Evolutionary conservation across 202 grass and related monocot genomes (phyloP), one percentile per base, ranked within the genome.

Genomic region (Tripidium arundinaceum): DNA sequence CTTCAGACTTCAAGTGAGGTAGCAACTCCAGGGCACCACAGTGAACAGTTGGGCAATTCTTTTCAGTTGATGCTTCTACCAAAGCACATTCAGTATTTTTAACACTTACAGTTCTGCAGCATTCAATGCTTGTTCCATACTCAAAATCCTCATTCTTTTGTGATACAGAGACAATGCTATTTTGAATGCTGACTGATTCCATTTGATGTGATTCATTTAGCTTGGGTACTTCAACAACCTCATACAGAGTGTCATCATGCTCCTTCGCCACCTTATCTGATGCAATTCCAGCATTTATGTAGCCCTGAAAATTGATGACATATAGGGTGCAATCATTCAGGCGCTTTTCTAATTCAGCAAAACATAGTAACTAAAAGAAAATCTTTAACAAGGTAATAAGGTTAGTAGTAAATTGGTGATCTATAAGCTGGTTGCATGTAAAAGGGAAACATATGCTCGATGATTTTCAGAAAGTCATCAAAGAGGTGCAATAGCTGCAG

Each of bases 221-320:
- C 73, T 76, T 83, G 28, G 54, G 54, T 82, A 72, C 46, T 78
- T 90, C 79, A 72, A 78, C 42, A 87, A 70, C 64, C 87, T 88
- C 85, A 58, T 57, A 79, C 75, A 45, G 31, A 70, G 55, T 74
- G 15, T 4, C 28, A 15, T 34, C 19, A 15, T 28, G 64, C 21
- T 36, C 85, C 49, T 63, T 58, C 40, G 15, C 24, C 38, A 78
- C 74, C 41, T 91, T 89, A 50, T 79, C 64, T 42, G 81, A 98
- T 66, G 90, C 88, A 72, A 99, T 91, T 81, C 96, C 96, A 78
- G 96, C 63, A 93, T 99, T 99, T 93, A 99, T 99, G 76, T 91
- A 93, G 72, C 96, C 90, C 96, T 99, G 76, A 7, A 77, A 85
- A 87, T 81, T 57, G 28, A 86, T 70, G 76, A 67, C 37, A 68